Evolutionary conservation across 306 rosid species (phyloP), one percentile per base, ranked within the genome.

Genomic region (Quercus gilva): DNA sequence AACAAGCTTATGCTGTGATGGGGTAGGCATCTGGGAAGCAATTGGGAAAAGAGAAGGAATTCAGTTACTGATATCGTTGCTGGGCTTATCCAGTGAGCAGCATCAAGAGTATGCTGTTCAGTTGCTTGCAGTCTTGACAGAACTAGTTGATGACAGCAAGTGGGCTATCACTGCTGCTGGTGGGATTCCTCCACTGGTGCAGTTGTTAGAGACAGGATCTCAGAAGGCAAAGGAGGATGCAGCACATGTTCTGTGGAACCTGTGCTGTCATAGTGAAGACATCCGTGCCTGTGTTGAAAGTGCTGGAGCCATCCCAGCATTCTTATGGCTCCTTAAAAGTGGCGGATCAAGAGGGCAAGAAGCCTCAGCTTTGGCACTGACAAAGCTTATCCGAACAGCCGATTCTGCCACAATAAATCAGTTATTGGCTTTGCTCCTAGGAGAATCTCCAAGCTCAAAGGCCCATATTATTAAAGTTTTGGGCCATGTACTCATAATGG

Each of bases 151-250:
- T 83, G 99, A 95, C 90, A 92, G 96, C 87, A 95, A 95, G 83
- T 95, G 99, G 99, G 99, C 99, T 78, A 92, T 92, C 78, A 95
- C 99, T 74, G 99, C 99, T 86, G 98, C 99, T 29, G 98, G 99
- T 68, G 99, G 97, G 72, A 95, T 95, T 86, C 99, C 99, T 78
- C 97, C 91, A 43, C 64, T 95, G 85, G 99, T 95, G 82, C 97
- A 95, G 91, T 83, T 92, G 79, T 84, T 95, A 84, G 98, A 95
- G 86, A 88, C 93, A 20, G 97, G 98, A 78, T 91, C 99, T 31
- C 97, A 91, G 76, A 90, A 92, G 79, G 98, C 99, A 55, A 92
- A 89, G 85, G 99, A 95, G 90, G 97, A 92, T 25, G 97, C 97
- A 2, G 99, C 98, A 69, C 95, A 92, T 83, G 88, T 92, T 84